These are phyloP conservation scores for Diplodia mutila DNA, from an alignment of 2,329 filamentous ascomycete genomes.

Conservation along the genomic window DNA sequence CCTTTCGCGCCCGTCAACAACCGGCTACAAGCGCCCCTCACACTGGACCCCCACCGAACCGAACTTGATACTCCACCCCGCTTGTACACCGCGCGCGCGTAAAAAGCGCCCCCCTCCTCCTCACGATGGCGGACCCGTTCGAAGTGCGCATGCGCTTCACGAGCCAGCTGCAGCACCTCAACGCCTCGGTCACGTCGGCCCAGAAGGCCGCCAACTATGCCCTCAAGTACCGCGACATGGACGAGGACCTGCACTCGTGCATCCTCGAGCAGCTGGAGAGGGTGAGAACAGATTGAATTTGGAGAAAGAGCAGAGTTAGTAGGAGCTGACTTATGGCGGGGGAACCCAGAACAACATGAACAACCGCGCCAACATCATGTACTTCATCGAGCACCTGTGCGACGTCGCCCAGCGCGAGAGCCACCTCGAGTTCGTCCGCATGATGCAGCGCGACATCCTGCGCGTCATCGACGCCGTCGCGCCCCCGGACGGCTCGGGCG, in stretches of 20 bases:
- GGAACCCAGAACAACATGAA: slow-evolving; percentile 82
- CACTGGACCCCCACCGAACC: not conserved
- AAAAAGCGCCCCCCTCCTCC: not conserved
- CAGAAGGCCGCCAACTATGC: slow-evolving; percentile 96
- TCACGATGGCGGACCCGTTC: slow-evolving; percentile 80
- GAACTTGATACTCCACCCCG: not conserved
- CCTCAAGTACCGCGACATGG: slow-evolving; percentile 89
- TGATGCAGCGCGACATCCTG: slow-evolving; percentile 93
- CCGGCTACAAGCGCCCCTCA: not conserved
- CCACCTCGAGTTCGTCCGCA: slow-evolving; percentile 80
- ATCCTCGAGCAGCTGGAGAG: slow-evolving; percentile 93
- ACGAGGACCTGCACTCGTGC: slow-evolving; percentile 96
- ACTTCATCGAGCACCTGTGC: slow-evolving; percentile 94
- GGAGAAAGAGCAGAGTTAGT: too few relatives aligned
- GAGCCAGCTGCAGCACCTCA: slow-evolving; percentile 83
- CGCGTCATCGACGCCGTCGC: slow-evolving; percentile 90
- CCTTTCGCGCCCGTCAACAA: not conserved
- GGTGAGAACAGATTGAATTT: too few relatives aligned
- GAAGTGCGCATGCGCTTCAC: slow-evolving; percentile 99
- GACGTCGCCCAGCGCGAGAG: slow-evolving; percentile 79
- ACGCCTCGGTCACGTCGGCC: slow-evolving; percentile 84
- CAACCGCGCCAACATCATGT: slow-evolving; percentile 97
- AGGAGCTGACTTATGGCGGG: not conserved
- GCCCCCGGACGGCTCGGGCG: slow-evolving; percentile 81
- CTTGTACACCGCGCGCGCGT: not conserved